phyloP scores from a whole-genome alignment of 441 rosid genomes.

The Corymbia citriodora region DNA sequence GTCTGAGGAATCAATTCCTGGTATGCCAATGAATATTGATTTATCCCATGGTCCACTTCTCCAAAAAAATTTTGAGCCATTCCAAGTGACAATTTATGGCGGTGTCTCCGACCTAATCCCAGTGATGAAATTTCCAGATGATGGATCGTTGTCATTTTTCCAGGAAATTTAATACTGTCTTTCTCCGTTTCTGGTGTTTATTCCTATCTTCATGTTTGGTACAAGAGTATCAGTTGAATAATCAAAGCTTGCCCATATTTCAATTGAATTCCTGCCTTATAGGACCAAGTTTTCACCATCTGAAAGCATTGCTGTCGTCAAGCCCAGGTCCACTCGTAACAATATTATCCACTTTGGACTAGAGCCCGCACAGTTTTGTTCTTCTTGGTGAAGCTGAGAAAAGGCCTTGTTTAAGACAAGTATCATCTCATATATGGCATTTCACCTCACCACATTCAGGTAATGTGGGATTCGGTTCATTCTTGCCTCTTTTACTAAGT shows the following conservation, averaged over 20 bases:
- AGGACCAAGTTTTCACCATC: not conserved
- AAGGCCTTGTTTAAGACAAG: too few relatives aligned
- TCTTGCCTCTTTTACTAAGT: too few relatives aligned
- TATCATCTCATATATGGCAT: too few relatives aligned
- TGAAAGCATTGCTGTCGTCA: not conserved
- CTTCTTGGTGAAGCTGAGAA: too few relatives aligned
- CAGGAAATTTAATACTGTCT: not conserved
- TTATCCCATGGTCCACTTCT: not conserved
- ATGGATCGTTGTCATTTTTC: not conserved
- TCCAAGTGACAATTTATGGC: not conserved
- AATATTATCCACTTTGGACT: too few relatives aligned
- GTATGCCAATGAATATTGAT: not conserved
- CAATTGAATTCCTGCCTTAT: not conserved
- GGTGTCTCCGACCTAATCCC: rapidly evolving
- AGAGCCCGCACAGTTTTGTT: too few relatives aligned
- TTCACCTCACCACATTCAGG: too few relatives aligned
- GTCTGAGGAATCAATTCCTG: not conserved
- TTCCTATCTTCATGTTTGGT: not conserved
- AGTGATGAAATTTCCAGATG: not conserved
- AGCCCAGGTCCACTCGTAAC: too few relatives aligned
- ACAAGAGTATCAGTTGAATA: not conserved
- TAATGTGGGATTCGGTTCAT: too few relatives aligned
- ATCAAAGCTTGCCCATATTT: not conserved
- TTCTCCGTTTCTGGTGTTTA: not conserved
- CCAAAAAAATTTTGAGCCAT: not conserved